Evolutionary conservation across 352 stramenopile genomes (phyloP), one percentile per base, ranked within the genome.

Genomic region (Phytophthora parvispora): DNA sequence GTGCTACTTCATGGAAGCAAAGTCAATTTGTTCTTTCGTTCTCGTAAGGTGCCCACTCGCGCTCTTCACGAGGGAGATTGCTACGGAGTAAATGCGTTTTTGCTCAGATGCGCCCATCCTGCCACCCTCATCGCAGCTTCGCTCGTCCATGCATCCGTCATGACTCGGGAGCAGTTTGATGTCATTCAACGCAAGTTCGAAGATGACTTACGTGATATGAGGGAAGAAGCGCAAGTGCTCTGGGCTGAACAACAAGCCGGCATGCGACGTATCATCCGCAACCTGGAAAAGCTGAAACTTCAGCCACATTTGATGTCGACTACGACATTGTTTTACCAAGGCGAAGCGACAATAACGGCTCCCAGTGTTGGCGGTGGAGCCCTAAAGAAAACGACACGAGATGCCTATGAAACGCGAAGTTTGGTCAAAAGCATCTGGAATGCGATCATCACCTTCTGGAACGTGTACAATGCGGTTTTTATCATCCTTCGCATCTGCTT

Each of bases 111-210:
- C 0, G 25, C 80, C 0, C 79, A 92, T 47, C 34, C 83, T 0
- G 75, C 73, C n/a, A 91, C 84, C 13, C 65, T 94, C 1, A 69
- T 74, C 12, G 72, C 86, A 1, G 78, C 72, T 1, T 92, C 86
- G 0, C 45, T 74, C 0, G 72, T 94, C 5, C 74, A 88, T 25
- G 81, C 84, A 31, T 94, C 86, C 0, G 80, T 94, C 8, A 92
- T 94, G 84, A 89, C 81, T 8, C 70, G 78, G 28, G 86, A 93
- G 5, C 81, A 94, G 31, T 94, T 95, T 47, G 86, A 94, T 29
- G 62, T 74, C 0, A 77, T 91, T 6, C 63, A 78, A 9, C 81
- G 81, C 20, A 92, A 93, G 47, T 93, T 90, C 38, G 69, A 77
- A 0, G 79, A 88, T 7, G 84, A 93, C 28, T 64, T 91, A 16